Evolutionary conservation across 768 basidiomycete genomes (phyloP).

Genomic region (Artomyces pyxidatus): DNA sequence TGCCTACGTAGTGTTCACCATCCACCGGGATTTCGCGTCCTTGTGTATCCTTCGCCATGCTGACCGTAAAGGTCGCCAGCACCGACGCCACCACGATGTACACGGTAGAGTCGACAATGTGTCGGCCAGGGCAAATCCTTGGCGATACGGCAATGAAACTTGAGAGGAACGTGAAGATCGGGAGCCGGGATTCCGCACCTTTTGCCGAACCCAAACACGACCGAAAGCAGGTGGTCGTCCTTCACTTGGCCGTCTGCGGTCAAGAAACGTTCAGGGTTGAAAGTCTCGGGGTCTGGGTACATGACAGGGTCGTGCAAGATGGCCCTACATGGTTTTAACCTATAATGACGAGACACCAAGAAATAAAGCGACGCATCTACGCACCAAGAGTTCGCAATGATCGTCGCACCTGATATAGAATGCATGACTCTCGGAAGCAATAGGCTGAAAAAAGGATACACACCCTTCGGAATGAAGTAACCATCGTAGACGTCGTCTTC

Average conservation of each 20-base stretch:
- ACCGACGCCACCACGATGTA: background rate
- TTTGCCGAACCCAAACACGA: background rate
- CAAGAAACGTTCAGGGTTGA: background rate
- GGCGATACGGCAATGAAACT: too few relatives aligned
- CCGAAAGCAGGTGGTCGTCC: background rate
- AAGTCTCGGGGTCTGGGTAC: background rate
- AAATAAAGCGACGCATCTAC: too few relatives aligned
- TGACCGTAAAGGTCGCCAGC: background rate
- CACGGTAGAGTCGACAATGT: background rate
- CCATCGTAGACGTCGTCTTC: background rate
- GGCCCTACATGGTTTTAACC: too few relatives aligned
- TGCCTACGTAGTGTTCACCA: too few relatives aligned
- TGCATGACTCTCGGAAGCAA: too few relatives aligned
- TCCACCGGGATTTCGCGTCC: too few relatives aligned
- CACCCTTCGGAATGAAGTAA: background rate
- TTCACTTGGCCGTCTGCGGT: background rate
- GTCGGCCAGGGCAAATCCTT: background rate
- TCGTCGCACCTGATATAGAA: background rate
- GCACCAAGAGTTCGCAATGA: background rate
- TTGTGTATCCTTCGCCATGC: too few relatives aligned
- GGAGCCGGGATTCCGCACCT: background rate
- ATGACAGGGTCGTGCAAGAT: background rate
- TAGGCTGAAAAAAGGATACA: too few relatives aligned
- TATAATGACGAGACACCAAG: background rate
- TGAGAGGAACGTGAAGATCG: too few relatives aligned